Conservation (phyloP, 345 rosid genomes). For the Corchorus capsularis region DNA sequence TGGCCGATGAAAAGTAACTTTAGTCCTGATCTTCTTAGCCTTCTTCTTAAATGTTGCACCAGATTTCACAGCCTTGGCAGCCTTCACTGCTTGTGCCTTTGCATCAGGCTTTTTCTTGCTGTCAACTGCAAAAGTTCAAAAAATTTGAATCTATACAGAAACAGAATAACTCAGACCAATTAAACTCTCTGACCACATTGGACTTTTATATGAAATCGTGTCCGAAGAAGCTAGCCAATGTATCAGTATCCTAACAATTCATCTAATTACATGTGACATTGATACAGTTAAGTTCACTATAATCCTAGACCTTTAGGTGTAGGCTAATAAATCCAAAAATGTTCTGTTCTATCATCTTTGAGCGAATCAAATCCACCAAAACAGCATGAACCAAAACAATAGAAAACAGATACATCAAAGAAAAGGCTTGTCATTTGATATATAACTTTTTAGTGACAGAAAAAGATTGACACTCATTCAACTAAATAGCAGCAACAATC, state of each 20-base stretch:
- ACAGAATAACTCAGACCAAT: neutral
- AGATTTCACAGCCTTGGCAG: slow-evolving; percentile 66
- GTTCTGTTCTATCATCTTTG: too few species aligned
- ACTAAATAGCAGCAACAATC: neutral
- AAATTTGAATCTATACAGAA: neutral
- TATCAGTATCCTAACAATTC: neutral
- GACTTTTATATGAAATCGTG: neutral
- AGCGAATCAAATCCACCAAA: too few species aligned
- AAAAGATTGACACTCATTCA: neutral
- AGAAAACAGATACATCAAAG: neutral
- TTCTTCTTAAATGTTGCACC: slow-evolving; percentile 60
- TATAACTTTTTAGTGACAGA: neutral
- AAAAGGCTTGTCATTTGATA: neutral
- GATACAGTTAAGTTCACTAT: neutral
- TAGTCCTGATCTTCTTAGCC: slow-evolving; percentile 59
- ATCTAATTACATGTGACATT: neutral
- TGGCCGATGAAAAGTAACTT: slow-evolving; percentile 67
- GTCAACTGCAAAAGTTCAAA: slow-evolving; percentile 26
- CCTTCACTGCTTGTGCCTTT: slow-evolving; percentile 65
- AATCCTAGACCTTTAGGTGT: neutral
- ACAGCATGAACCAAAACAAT: neutral
- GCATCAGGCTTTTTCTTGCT: slow-evolving; percentile 48
- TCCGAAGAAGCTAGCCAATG: neutral
- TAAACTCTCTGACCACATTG: neutral
- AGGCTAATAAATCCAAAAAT: neutral